Percentiles rank a stretch among this genome's conserved stretches.
Evolutionary conservation across 768 basidiomycete species (phyloP).

Genomic region (Neoboletus brunneissimus): DNA sequence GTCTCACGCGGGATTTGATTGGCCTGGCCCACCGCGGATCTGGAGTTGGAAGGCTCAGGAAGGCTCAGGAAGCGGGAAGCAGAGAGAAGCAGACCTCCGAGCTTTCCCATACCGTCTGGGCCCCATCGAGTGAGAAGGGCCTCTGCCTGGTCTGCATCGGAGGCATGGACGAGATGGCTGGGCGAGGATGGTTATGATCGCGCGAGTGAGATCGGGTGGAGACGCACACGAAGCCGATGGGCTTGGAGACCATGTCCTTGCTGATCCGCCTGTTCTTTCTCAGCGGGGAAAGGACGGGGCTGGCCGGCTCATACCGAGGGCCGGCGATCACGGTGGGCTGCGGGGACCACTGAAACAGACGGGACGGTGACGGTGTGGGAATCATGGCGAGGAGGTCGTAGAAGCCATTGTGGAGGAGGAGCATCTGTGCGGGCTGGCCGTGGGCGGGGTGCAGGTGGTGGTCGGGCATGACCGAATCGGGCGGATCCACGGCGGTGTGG

Average conservation of each 20-base stretch:
- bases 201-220: slow-evolving; percentile 10
- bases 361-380: slow-evolving; percentile 64
- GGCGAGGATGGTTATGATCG: slow-evolving; percentile 20
- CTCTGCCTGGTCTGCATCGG: slow-evolving; percentile 85
- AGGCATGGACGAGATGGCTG: slow-evolving; percentile 89
- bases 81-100: slow-evolving; percentile 61
- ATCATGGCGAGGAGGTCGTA: slow-evolving; percentile 82
- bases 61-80: slow-evolving; percentile 17
- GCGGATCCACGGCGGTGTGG: background rate
- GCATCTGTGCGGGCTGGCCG: slow-evolving; percentile 20
- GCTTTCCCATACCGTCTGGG: slow-evolving; percentile 83
- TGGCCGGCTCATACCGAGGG: background rate
- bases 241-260: slow-evolving; percentile 87
- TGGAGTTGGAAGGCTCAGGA: slow-evolving; percentile 35
- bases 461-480: background rate
- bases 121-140: slow-evolving; percentile 86
- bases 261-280: slow-evolving; percentile 67
- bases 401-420: slow-evolving; percentile 86
- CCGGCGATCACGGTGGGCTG: background rate
- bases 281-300: slow-evolving; percentile 30
- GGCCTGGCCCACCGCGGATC: slow-evolving; percentile 88
- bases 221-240: slow-evolving; percentile 81
- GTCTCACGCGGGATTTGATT: slow-evolving; percentile 75
- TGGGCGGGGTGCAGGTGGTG: slow-evolving; percentile 24
- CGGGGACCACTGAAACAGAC: slow-evolving; percentile 49